Percentiles rank a stretch among this genome's conserved stretches.
phyloP scores from a whole-genome alignment of 164 flowering plant genomes.

The Piper betle region DNA sequence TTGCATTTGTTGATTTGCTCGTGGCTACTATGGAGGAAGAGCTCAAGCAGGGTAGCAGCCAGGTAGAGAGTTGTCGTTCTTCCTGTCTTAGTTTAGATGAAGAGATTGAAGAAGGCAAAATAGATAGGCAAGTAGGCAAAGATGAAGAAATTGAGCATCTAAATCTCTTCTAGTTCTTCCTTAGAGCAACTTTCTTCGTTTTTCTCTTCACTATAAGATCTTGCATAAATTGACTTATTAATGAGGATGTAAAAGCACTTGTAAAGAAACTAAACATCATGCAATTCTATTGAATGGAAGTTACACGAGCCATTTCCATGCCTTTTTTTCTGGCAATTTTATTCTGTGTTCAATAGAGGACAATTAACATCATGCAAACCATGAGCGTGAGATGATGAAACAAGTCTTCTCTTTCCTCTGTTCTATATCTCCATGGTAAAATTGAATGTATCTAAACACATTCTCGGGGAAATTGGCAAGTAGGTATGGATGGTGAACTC shows the following conservation, averaged over 20 bases:
- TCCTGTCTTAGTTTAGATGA: slow-evolving; percentile 5
- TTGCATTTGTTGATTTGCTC: slow-evolving; percentile 13
- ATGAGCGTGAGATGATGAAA: too few species aligned
- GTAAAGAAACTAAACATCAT: not conserved
- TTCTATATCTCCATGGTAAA: too few species aligned
- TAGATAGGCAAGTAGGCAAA: not conserved
- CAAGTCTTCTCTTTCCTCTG: too few species aligned
- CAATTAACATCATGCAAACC: too few species aligned
- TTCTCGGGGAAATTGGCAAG: too few species aligned
- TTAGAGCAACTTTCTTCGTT: not conserved
- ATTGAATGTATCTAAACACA: too few species aligned
- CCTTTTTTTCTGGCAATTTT: not conserved
- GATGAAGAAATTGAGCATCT: not conserved
- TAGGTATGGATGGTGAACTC: too few species aligned
- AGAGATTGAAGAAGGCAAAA: not conserved
- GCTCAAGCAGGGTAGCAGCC: not conserved
- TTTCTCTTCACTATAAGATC: not conserved
- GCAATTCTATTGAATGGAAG: not conserved
- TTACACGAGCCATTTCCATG: not conserved
- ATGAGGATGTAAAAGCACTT: not conserved
- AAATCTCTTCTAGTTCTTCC: not conserved
- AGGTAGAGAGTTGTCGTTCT: slow-evolving; percentile 1
- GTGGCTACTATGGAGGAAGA: slow-evolving; percentile 4
- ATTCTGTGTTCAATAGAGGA: too few species aligned
- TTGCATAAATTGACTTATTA: not conserved